Evolutionary conservation across 2,329 filamentous ascomycete species (phyloP).

Genomic region (Xylariaceae sp.): DNA sequence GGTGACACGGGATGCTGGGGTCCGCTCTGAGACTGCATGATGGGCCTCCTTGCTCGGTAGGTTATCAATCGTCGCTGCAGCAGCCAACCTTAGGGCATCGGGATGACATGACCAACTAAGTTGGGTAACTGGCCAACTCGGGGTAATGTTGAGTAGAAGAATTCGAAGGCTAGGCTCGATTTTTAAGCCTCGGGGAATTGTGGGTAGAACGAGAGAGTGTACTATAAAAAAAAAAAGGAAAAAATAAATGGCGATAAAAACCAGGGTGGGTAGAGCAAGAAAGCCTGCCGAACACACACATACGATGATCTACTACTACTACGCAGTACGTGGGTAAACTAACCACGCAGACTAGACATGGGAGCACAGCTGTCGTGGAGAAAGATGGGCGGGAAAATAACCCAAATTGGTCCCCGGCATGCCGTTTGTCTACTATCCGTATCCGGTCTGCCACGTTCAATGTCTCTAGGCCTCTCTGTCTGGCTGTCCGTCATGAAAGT

Average conservation of each 20-base stretch:
- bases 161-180: constrained; percentile 20
- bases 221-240: background rate
- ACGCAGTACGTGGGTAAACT: background rate
- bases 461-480: no score
- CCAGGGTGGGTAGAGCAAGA: background rate
- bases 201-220: constrained; percentile 5
- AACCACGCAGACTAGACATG: no score
- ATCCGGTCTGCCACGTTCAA: background rate
- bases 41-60: no score
- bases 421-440: background rate
- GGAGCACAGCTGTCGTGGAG: background rate
- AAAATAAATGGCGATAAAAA: constrained; percentile 3
- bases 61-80: constrained; percentile 21
- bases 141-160: constrained; percentile 51
- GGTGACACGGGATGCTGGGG: constrained; percentile 31
- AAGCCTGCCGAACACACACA: background rate
- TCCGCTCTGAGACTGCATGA: constrained; percentile 27
- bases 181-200: constrained; percentile 19
- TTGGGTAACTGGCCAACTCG: constrained; percentile 36
- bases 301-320: background rate
- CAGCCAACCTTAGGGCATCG: constrained; percentile 15
- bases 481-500: no score
- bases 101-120: background rate
- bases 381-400: background rate
- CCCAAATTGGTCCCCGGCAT: no score